phyloP scores from a whole-genome alignment of 345 rosid species.

The Erysimum cheiranthoides region DNA sequence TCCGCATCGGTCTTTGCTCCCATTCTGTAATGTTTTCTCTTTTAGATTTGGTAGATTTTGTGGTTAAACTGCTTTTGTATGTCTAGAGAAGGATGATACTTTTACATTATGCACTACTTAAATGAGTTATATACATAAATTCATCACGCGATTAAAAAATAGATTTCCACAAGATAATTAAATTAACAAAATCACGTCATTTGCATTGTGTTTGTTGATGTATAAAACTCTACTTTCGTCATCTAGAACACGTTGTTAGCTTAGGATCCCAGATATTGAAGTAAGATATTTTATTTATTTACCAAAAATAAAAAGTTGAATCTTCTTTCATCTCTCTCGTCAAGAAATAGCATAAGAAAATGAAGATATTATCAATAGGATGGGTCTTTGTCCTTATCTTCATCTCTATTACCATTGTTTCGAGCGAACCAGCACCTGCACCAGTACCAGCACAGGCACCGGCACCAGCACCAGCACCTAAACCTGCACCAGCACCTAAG shows the following conservation, averaged over 20 bases:
- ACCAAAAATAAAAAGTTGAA: no score
- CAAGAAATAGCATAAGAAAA: constrained; percentile 16
- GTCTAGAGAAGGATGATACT: background rate
- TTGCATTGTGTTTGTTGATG: constrained; percentile 28
- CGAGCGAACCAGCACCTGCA: background rate
- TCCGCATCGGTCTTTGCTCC: background rate
- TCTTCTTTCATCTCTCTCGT: background rate
- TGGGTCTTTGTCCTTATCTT: background rate
- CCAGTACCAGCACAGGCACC: background rate
- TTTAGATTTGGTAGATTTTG: background rate
- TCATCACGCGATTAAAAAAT: background rate
- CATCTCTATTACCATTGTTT: constrained; percentile 17
- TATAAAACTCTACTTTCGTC: constrained; percentile 20
- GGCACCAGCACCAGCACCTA: background rate
- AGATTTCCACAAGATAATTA: background rate
- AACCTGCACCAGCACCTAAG: background rate
- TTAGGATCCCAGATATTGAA: background rate
- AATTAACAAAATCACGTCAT: constrained; percentile 1
- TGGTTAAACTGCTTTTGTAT: background rate
- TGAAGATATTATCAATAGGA: constrained; percentile 9
- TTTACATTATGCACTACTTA: background rate
- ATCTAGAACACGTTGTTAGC: constrained; percentile 24
- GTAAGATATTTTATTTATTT: background rate
- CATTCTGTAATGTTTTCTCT: background rate
- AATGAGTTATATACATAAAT: background rate